Conservation (phyloP, 1,284 basidiomycete species). For the Ganoderma leucocontextum region DNA sequence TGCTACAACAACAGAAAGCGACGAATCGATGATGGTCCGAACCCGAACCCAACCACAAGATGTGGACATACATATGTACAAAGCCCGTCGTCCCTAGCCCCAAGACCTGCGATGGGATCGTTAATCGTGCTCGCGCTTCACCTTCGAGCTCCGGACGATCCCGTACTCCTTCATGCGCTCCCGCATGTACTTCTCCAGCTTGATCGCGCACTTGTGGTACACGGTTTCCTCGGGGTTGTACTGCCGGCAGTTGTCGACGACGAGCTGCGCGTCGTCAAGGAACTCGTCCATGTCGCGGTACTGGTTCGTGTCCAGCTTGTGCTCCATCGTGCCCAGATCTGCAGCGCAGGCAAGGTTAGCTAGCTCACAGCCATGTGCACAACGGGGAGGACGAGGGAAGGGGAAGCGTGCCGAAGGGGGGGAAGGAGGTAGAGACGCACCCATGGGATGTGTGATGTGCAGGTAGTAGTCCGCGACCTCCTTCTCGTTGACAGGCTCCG, state of each 20-base stretch:
- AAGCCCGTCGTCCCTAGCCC: background rate
- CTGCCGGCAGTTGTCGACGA: slow-evolving; percentile 91
- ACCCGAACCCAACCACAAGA: background rate
- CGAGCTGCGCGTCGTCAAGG: slow-evolving; percentile 81
- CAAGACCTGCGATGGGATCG: background rate
- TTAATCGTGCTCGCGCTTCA: slow-evolving; percentile 28
- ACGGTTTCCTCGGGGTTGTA: slow-evolving; percentile 91
- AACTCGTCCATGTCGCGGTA: slow-evolving; percentile 86
- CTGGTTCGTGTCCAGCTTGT: slow-evolving; percentile 86
- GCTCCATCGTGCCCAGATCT: slow-evolving; percentile 95
- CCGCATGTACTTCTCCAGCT: slow-evolving; percentile 78
- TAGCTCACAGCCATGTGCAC: too few relatives aligned
- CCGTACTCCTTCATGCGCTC: slow-evolving; percentile 47
- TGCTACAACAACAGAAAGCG: slow-evolving; percentile 1
- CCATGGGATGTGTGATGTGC: slow-evolving; percentile 94
- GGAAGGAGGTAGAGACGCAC: slow-evolving; percentile 52
- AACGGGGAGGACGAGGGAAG: background rate
- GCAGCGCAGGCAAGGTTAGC: slow-evolving; percentile 10
- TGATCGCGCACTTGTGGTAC: slow-evolving; percentile 88
- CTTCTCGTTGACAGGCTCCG: slow-evolving; percentile 80
- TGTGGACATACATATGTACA: background rate
- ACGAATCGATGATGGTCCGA: background rate
- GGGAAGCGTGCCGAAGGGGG: background rate
- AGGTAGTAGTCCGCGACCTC: slow-evolving; percentile 95
- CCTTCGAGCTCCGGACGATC: slow-evolving; percentile 31